Percentiles rank a stretch among this genome's conserved stretches.
Evolutionary conservation across 2,329 filamentous ascomycete species (phyloP).

Genomic region (Monilinia fructigena): DNA sequence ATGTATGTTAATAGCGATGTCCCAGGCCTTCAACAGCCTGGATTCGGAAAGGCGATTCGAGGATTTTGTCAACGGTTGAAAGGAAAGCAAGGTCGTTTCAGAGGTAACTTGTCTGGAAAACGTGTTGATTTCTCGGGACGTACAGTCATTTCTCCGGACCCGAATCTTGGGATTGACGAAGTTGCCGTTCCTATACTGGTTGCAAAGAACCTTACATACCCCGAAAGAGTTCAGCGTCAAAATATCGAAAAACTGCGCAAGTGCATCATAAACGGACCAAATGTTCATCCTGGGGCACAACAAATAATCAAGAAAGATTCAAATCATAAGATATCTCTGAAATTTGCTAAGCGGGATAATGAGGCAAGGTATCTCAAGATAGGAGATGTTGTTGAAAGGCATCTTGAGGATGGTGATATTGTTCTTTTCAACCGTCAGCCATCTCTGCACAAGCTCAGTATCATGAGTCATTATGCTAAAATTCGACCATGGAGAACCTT

Average conservation of each 20-base stretch:
- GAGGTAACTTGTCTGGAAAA: constrained; percentile 95
- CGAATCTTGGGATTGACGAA: constrained; percentile 88
- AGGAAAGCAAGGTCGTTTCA: constrained; percentile 95
- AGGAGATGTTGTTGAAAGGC: constrained; percentile 89
- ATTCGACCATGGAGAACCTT: constrained; percentile 95
- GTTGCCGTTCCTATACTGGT: constrained; percentile 89
- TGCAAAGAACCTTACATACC: constrained; percentile 96
- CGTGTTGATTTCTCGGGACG: constrained; percentile 97
- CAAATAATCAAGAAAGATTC: constrained; percentile 70
- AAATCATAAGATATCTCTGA: constrained; percentile 70
- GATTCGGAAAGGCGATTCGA: constrained; percentile 82
- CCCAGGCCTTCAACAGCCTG: constrained; percentile 84
- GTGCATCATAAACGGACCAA: constrained; percentile 72
- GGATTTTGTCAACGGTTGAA: constrained; percentile 95
- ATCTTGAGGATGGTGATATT: constrained; percentile 92
- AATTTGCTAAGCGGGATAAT: constrained; percentile 68
- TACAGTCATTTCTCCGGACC: constrained; percentile 96
- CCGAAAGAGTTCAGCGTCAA: constrained; percentile 79
- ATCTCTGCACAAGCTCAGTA: constrained; percentile 96
- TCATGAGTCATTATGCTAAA: constrained; percentile 92
- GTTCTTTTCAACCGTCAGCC: constrained; percentile 98
- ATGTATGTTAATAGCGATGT: constrained; percentile 98
- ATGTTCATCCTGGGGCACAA: constrained; percentile 85
- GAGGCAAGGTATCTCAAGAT: constrained; percentile 73
- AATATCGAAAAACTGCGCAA: constrained; percentile 80